These are phyloP conservation scores for Clausena lansium DNA, from an alignment of 345 rosid genomes.

Conservation along the genomic window DNA sequence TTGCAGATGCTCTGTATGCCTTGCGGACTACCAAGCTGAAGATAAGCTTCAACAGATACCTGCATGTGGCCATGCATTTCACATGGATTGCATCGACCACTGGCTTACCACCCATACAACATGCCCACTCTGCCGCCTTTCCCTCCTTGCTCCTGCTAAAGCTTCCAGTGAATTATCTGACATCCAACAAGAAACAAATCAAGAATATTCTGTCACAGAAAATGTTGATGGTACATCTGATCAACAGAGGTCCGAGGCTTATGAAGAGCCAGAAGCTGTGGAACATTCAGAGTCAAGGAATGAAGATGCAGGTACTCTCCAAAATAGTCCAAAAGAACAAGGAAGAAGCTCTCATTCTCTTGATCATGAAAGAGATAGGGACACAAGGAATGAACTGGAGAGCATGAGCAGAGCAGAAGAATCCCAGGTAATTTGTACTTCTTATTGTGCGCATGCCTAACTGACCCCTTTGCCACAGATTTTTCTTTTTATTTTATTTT, in stretches of 20 bases:
- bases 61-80: conserved; percentile 80
- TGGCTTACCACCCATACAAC: conserved; percentile 86
- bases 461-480: neutral
- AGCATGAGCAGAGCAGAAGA: conserved; percentile 14
- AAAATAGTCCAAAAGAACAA: conserved; percentile 13
- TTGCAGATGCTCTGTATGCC: conserved; percentile 80
- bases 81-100: conserved; percentile 87
- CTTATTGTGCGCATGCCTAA: neutral
- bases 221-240: conserved; percentile 20
- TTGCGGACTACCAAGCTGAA: conserved; percentile 75
- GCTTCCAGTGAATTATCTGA: conserved; percentile 24
- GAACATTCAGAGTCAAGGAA: conserved; percentile 20
- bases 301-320: conserved; percentile 12
- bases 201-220: conserved; percentile 15
- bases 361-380: conserved; percentile 15
- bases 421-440: conserved; percentile 25
- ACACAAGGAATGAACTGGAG: conserved; percentile 15
- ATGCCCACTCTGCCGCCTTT: conserved; percentile 86
- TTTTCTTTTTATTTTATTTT: too few relatives aligned
- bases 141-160: conserved; percentile 54
- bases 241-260: conserved; percentile 16
- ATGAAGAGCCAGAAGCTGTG: conserved; percentile 23
- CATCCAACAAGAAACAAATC: conserved; percentile 28
- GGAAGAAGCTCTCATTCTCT: conserved; percentile 19
- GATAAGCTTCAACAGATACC: conserved; percentile 87